Conservation (phyloP, 768 basidiomycete genomes). For the Hysterangium stoloniferum region DNA sequence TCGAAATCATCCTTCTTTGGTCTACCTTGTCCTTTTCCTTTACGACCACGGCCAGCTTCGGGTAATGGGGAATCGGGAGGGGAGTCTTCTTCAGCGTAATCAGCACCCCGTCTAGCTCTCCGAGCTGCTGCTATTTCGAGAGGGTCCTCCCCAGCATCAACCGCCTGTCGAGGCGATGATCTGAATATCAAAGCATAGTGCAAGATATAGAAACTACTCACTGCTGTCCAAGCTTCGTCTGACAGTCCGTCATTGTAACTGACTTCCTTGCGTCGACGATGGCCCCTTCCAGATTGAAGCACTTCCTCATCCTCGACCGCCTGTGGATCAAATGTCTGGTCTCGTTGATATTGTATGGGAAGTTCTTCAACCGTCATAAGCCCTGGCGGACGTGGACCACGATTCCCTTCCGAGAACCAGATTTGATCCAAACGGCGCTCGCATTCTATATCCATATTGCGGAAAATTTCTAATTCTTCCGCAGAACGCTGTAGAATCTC, state of each 20-base stretch:
- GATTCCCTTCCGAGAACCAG: constrained; percentile 70
- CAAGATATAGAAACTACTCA: constrained; percentile 25
- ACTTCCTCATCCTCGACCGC: constrained; percentile 53
- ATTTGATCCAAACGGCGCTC: constrained; percentile 53
- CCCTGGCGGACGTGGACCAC: constrained; percentile 65
- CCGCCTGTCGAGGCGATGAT: constrained; percentile 36
- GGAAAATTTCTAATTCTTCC: constrained; percentile 67
- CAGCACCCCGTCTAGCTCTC: constrained; percentile 52
- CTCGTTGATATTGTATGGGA: constrained; percentile 83
- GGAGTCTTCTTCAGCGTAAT: constrained; percentile 53
- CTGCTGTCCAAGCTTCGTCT: constrained; percentile 90
- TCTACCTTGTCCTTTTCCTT: constrained; percentile 43
- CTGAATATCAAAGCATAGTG: constrained; percentile 3
- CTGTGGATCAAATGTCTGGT: constrained; percentile 56
- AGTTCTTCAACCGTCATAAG: constrained; percentile 86
- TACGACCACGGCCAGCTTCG: constrained; percentile 51
- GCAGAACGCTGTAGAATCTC: constrained; percentile 84
- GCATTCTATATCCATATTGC: constrained; percentile 74
- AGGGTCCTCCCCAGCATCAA: constrained; percentile 77
- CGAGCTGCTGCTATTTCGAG: constrained; percentile 66
- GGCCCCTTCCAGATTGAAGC: constrained; percentile 70
- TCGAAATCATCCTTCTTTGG: constrained; percentile 39
- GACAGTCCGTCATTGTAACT: constrained; percentile 90
- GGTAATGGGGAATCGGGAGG: constrained; percentile 55
- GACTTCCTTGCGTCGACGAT: constrained; percentile 75